phyloP scores from a whole-genome alignment of 495 filamentous ascomycete genomes.

The Eremomyces bilateralis region DNA sequence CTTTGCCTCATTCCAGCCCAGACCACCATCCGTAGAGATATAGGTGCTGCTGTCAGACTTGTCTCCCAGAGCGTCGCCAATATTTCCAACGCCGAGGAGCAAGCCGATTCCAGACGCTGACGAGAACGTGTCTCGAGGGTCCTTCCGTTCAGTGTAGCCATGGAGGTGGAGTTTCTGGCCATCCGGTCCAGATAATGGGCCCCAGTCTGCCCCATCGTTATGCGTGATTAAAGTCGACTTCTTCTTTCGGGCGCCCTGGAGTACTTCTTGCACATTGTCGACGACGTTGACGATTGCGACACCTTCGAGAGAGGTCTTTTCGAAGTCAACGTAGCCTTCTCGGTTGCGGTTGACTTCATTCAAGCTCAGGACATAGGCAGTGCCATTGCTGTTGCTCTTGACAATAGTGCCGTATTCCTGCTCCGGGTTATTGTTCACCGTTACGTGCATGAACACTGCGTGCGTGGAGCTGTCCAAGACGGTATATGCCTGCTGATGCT shows the following conservation, averaged over 20 bases:
- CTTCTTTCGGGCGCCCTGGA: conserved; percentile 49
- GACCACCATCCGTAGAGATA: conserved; percentile 70
- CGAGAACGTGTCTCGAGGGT: conserved; percentile 62
- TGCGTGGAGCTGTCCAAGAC: conserved; percentile 84
- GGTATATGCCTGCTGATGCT: conserved; percentile 63
- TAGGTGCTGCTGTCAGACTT: conserved; percentile 59
- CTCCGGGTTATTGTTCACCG: conserved; percentile 35
- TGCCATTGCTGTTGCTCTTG: conserved; percentile 96
- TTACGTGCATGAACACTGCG: conserved; percentile 80
- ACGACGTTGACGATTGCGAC: conserved; percentile 75
- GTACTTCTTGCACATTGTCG: conserved; percentile 37
- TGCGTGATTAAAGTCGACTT: conserved; percentile 80
- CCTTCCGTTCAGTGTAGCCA: conserved; percentile 72
- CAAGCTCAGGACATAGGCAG: conserved; percentile 70
- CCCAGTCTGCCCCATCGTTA: conserved; percentile 84
- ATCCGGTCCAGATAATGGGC: conserved; percentile 40
- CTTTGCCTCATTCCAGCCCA: conserved; percentile 64
- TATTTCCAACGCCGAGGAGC: conserved; percentile 81
- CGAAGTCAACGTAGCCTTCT: conserved; percentile 72
- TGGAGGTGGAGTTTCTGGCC: conserved; percentile 67
- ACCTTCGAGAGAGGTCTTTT: conserved; percentile 84
- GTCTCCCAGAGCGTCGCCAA: conserved; percentile 42
- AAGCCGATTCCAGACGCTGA: conserved; percentile 75
- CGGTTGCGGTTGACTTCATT: conserved; percentile 54
- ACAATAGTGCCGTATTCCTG: conserved; percentile 66